A percentile compares a stretch with the other conserved stretches of the same genome.
phyloP scores from a whole-genome alignment of 116 monocot genomes.

The Phalaenopsis hybrid region DNA sequence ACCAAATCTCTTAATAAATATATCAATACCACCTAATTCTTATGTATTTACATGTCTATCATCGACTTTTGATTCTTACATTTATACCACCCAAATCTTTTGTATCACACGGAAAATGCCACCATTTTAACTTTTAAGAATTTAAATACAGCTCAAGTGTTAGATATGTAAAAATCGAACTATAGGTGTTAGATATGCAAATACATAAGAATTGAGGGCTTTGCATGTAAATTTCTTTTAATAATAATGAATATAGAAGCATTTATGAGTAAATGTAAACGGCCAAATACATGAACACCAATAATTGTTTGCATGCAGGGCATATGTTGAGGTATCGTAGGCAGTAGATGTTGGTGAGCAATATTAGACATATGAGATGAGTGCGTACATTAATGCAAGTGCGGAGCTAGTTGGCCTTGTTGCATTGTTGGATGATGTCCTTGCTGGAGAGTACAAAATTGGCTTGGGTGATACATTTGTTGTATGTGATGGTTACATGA shows the following conservation, averaged over 20 bases:
- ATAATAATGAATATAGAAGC: background rate
- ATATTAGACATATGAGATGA: slow-evolving; percentile 49
- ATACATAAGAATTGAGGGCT: too few relatives aligned
- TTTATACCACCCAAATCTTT: too few relatives aligned
- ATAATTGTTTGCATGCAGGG: slow-evolving; percentile 55
- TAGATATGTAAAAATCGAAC: too few relatives aligned
- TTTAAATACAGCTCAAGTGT: too few relatives aligned
- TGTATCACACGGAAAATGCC: too few relatives aligned
- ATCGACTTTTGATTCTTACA: too few relatives aligned
- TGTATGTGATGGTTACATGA: slow-evolving; percentile 56
- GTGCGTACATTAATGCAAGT: slow-evolving; percentile 50
- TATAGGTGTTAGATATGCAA: too few relatives aligned
- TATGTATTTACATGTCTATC: too few relatives aligned
- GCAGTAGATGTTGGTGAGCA: slow-evolving; percentile 33
- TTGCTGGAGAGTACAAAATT: slow-evolving; percentile 49
- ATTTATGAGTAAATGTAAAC: slow-evolving; percentile 59
- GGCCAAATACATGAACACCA: slow-evolving; percentile 47
- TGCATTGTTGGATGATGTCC: slow-evolving; percentile 46
- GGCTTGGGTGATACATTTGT: slow-evolving; percentile 42
- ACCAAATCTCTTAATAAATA: too few relatives aligned
- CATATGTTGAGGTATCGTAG: slow-evolving; percentile 45
- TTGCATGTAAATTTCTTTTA: background rate
- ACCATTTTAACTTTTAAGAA: too few relatives aligned
- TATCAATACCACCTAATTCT: too few relatives aligned
- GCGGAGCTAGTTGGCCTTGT: slow-evolving; percentile 47